A percentile compares a stretch with the other conserved stretches of the same genome.
phyloP scores from a whole-genome alignment of 306 rosid genomes.

The Ammopiptanthus mongolicus region DNA sequence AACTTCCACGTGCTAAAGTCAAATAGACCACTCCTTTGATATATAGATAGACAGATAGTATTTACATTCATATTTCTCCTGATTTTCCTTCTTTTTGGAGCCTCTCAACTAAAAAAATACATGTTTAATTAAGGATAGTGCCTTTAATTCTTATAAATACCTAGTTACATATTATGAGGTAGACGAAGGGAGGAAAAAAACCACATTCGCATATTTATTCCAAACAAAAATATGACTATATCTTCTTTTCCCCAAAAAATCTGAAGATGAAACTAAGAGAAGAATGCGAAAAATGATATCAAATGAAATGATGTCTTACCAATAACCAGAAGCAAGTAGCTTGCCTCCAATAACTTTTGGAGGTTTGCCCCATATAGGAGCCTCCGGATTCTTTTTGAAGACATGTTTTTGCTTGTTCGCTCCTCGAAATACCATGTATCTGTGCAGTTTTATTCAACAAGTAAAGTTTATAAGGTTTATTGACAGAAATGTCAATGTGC shows the following conservation, averaged over 20 bases:
- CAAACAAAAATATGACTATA: neutral
- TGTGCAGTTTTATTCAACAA: conserved; percentile 29
- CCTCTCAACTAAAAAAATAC: too few species aligned
- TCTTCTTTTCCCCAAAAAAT: neutral
- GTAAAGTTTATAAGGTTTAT: neutral
- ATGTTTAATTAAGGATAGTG: too few species aligned
- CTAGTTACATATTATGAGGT: neutral
- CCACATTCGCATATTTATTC: neutral
- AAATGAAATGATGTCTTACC: conserved; percentile 53
- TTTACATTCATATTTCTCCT: too few species aligned
- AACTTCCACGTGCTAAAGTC: too few species aligned
- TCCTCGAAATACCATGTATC: conserved; percentile 92
- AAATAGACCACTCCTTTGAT: too few species aligned
- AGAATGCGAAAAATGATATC: neutral
- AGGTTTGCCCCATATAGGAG: conserved; percentile 85
- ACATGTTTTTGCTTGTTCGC: conserved; percentile 95
- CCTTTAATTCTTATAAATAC: neutral
- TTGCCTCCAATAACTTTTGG: conserved; percentile 86
- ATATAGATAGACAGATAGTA: too few species aligned
- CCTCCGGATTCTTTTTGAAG: conserved; percentile 85
- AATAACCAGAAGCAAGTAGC: conserved; percentile 94
- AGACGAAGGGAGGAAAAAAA: neutral
- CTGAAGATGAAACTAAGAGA: neutral
- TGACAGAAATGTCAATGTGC: neutral
- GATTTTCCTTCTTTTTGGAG: too few species aligned